These are phyloP conservation scores for Microcera coccophila DNA, from an alignment of 2,329 filamentous ascomycete genomes.

Conservation along the genomic window DNA sequence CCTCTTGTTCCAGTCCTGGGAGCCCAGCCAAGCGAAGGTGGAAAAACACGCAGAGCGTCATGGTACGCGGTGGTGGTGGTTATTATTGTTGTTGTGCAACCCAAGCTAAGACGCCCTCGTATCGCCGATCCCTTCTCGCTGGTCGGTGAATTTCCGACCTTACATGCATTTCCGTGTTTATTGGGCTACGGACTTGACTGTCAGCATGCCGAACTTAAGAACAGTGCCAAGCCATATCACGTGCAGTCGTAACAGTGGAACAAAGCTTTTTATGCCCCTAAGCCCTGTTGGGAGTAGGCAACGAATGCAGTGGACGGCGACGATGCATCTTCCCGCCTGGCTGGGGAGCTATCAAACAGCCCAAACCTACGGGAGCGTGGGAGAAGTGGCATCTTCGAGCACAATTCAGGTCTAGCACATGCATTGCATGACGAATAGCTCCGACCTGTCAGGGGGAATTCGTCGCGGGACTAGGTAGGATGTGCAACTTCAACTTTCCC, in stretches of 20 bases:
- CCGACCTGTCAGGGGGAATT: conserved; percentile 4
- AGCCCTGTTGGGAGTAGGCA: conserved; percentile 21
- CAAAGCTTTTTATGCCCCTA: conserved; percentile 28
- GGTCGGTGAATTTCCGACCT: no score
- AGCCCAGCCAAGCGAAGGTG: no score
- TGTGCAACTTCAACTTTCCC: no score
- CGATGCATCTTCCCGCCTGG: conserved; percentile 6
- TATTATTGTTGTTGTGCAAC: no score
- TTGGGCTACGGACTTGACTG: no score
- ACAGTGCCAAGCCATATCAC: conserved; percentile 22
- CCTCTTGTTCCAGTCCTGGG: conserved; percentile 26
- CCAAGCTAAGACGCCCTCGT: no score
- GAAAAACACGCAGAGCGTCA: no score
- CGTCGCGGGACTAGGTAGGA: no score
- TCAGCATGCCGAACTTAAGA: no score
- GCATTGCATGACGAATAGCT: conserved; percentile 12
- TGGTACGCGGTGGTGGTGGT: no score
- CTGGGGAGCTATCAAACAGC: conserved; percentile 9
- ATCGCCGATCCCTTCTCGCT: no score
- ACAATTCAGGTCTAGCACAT: conserved; percentile 19
- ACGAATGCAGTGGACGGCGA: background rate
- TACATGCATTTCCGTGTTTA: no score
- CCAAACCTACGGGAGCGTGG: background rate
- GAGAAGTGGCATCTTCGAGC: conserved; percentile 6
- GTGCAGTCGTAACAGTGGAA: conserved; percentile 19